These are phyloP conservation scores for Gamsiella multidivaricata DNA, from an alignment of 192 early-diverging fungal species.

Conservation along the genomic window DNA sequence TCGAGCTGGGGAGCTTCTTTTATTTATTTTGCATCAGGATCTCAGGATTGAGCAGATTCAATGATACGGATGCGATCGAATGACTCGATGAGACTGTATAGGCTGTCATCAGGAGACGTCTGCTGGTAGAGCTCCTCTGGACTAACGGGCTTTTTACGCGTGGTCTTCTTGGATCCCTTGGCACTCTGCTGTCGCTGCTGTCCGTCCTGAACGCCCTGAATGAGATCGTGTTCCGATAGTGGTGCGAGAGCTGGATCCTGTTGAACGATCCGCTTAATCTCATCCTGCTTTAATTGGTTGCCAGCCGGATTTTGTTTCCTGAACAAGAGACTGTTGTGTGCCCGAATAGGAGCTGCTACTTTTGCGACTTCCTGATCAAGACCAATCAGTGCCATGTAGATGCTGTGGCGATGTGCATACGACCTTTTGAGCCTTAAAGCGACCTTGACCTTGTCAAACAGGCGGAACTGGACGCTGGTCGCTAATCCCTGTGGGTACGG, in stretches of 20 bases:
- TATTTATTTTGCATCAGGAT: background rate
- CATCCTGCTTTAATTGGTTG: constrained; percentile 21
- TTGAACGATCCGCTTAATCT: constrained; percentile 31
- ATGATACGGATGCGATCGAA: constrained; percentile 49
- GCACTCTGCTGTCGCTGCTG: constrained; percentile 14
- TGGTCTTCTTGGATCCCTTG: constrained; percentile 7
- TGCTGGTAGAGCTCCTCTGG: constrained; percentile 31
- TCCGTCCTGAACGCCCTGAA: constrained; percentile 35
- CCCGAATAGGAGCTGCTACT: background rate
- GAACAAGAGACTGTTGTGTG: constrained; percentile 17
- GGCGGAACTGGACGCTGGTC: constrained; percentile 57
- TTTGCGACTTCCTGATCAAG: constrained; percentile 23
- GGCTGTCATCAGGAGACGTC: constrained; percentile 34
- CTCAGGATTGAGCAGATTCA: constrained; percentile 14
- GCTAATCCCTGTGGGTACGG: constrained; percentile 38
- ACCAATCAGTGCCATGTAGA: constrained; percentile 73
- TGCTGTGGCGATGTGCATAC: constrained; percentile 68
- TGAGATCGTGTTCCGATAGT: constrained; percentile 25
- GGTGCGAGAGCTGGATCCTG: constrained; percentile 26
- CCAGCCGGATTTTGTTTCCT: constrained; percentile 9
- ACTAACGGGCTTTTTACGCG: constrained; percentile 8
- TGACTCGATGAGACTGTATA: constrained; percentile 35
- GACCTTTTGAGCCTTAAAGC: constrained; percentile 67
- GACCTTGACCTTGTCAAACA: constrained; percentile 76
- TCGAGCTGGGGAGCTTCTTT: background rate